Percentiles rank a stretch among this genome's conserved stretches.
phyloP scores from a whole-genome alignment of 2,329 filamentous ascomycete species.

The Xylaria hypoxylon region DNA sequence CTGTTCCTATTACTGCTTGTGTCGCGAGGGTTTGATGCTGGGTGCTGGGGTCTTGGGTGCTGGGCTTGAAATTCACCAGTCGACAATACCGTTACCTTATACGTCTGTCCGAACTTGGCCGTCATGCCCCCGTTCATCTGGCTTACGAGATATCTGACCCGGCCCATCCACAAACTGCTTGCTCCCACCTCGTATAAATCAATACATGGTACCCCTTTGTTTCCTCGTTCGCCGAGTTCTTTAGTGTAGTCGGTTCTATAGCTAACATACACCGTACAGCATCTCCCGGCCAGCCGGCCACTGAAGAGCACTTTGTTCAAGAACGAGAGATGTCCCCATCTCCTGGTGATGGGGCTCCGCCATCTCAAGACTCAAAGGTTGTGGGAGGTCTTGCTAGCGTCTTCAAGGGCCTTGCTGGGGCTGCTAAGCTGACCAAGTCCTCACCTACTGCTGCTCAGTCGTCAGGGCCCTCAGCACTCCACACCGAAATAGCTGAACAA shows the following conservation, averaged over 20 bases:
- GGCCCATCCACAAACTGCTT: background rate
- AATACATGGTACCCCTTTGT: background rate
- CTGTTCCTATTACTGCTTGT: background rate
- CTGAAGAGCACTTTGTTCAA: conserved; percentile 52
- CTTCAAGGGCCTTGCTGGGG: conserved; percentile 70
- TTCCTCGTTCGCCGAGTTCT: background rate
- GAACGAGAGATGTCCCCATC: conserved; percentile 68
- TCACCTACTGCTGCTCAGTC: conserved; percentile 59
- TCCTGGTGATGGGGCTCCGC: conserved; percentile 66
- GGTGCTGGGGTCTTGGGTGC: background rate
- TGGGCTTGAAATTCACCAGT: background rate
- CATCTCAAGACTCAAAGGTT: conserved; percentile 65
- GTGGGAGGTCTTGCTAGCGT: conserved; percentile 70
- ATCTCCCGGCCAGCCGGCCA: conserved; percentile 57
- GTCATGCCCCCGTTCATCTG: background rate
- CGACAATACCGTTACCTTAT: background rate
- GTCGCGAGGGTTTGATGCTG: background rate
- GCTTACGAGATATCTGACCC: background rate
- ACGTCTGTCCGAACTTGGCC: background rate
- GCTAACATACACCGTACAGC: conserved; percentile 59
- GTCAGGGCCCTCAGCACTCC: conserved; percentile 48
- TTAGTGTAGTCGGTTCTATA: conserved; percentile 20
- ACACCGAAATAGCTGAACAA: conserved; percentile 59
- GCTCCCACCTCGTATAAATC: conserved; percentile 3
- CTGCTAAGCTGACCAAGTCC: conserved; percentile 64